Conservation (phyloP, 2,329 filamentous ascomycete species). For the Orbilia brochopaga region DNA sequence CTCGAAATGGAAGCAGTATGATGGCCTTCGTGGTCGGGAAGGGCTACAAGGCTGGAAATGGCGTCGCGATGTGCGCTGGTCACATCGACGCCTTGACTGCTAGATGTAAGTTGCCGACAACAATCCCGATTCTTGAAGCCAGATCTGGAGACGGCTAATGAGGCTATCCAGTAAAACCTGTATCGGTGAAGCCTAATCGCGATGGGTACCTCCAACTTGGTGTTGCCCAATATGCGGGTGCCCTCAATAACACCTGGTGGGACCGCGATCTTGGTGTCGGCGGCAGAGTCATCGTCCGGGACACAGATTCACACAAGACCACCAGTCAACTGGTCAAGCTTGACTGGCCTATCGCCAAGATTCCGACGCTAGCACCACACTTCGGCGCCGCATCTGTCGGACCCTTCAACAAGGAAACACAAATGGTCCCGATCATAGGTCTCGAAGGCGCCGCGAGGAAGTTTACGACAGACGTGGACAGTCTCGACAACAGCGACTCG, state of each 20-base stretch:
- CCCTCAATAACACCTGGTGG: slow-evolving; percentile 88
- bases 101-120: slow-evolving; percentile 62
- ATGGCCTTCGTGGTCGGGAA: slow-evolving; percentile 85
- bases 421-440: slow-evolving; percentile 92
- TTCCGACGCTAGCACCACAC: slow-evolving; percentile 90
- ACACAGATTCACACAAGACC: slow-evolving; percentile 75
- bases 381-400: slow-evolving; percentile 75
- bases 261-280: slow-evolving; percentile 91
- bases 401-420: slow-evolving; percentile 83
- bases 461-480: slow-evolving; percentile 53
- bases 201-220: slow-evolving; percentile 87
- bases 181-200: slow-evolving; percentile 81
- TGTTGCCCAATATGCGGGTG: slow-evolving; percentile 91
- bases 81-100: slow-evolving; percentile 93
- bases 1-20: slow-evolving; percentile 82
- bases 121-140: too few species aligned
- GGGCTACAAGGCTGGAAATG: slow-evolving; percentile 81
- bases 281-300: slow-evolving; percentile 82
- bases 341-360: slow-evolving; percentile 88
- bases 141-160: slow-evolving; percentile 13
- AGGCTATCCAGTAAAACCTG: slow-evolving; percentile 74
- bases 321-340: slow-evolving; percentile 83
- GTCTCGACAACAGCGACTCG: slow-evolving; percentile 36
- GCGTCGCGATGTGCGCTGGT: slow-evolving; percentile 84
- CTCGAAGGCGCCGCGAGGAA: slow-evolving; percentile 64